Evolutionary conservation across 495 filamentous ascomycete genomes (phyloP).

Genomic region (Podospora australis): DNA sequence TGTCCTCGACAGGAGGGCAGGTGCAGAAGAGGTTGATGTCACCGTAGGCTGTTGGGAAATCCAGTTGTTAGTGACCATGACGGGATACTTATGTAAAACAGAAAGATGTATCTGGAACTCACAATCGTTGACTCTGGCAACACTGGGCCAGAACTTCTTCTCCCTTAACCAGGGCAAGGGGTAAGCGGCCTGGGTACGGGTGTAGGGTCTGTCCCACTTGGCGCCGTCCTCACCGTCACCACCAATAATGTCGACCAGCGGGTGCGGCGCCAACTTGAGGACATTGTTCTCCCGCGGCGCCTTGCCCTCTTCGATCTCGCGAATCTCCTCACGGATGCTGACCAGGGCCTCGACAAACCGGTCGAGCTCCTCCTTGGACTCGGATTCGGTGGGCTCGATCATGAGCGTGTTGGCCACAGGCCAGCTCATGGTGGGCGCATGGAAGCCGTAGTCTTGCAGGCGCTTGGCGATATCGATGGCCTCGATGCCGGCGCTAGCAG

Average conservation of each 20-base stretch:
- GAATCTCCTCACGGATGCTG: constrained; percentile 80
- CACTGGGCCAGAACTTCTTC: constrained; percentile 98
- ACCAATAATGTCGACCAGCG: constrained; percentile 69
- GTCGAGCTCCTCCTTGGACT: constrained; percentile 89
- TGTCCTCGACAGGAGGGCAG: constrained; percentile 76
- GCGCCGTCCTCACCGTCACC: constrained; percentile 41
- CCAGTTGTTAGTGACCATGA: constrained; percentile 22
- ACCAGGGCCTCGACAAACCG: constrained; percentile 92
- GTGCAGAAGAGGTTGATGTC: constrained; percentile 95
- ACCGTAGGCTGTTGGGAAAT: constrained; percentile 60
- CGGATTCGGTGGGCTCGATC: constrained; percentile 97
- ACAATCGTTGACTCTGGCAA: constrained; percentile 89
- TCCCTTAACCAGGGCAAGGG: constrained; percentile 78
- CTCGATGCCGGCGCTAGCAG: constrained; percentile 78
- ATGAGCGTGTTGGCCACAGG: constrained; percentile 94
- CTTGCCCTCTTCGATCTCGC: constrained; percentile 73
- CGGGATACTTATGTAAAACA: background rate
- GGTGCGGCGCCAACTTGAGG: constrained; percentile 87
- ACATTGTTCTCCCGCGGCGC: constrained; percentile 79
- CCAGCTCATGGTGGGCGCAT: constrained; percentile 98
- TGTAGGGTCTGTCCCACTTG: constrained; percentile 76
- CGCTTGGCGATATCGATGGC: constrained; percentile 97
- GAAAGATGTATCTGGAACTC: constrained; percentile 26
- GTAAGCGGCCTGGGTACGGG: constrained; percentile 79
- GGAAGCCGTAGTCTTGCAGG: constrained; percentile 97